Conservation (phyloP, 225 moss, liverwort and hornwort species). For the Polytrichum commune region DNA sequence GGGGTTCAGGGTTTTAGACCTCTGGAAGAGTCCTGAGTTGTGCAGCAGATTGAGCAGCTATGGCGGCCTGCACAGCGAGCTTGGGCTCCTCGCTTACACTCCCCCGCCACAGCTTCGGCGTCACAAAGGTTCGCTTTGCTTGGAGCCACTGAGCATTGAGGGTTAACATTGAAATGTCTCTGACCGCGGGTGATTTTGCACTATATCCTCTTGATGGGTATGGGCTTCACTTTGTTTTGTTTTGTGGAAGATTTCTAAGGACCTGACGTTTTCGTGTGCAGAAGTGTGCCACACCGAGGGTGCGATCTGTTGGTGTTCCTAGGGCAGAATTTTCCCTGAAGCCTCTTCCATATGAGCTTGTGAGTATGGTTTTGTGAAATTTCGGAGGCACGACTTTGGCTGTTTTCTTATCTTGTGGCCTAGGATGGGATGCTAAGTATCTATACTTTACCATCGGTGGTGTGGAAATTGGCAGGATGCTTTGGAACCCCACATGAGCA, state of each 20-base stretch:
- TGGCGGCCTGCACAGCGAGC: constrained; percentile 31
- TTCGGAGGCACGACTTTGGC: not conserved
- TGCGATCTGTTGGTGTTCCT: constrained; percentile 9
- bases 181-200: not conserved
- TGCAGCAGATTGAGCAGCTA: constrained; percentile 16
- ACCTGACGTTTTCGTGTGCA: not conserved
- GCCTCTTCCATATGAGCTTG: constrained; percentile 39
- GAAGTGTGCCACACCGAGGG: not conserved
- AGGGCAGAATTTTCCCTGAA: constrained; percentile 43
- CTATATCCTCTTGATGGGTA: not conserved
- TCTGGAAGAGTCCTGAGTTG: not conserved
- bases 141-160: not conserved
- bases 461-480: constrained; percentile 47
- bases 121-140: not conserved
- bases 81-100: constrained; percentile 20
- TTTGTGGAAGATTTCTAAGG: not conserved
- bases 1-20: constrained; percentile 7
- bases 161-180: not conserved
- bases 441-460: not conserved
- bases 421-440: not conserved
- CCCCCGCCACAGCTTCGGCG: not conserved
- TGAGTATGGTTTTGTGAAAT: constrained; percentile 1
- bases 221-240: not conserved
- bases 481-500: constrained; percentile 89
- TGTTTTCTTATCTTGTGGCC: not conserved